Evolutionary conservation across 1,284 basidiomycete species (phyloP), one percentile per base, ranked within the genome.

Genomic region (Xerocomus minutiporus): DNA sequence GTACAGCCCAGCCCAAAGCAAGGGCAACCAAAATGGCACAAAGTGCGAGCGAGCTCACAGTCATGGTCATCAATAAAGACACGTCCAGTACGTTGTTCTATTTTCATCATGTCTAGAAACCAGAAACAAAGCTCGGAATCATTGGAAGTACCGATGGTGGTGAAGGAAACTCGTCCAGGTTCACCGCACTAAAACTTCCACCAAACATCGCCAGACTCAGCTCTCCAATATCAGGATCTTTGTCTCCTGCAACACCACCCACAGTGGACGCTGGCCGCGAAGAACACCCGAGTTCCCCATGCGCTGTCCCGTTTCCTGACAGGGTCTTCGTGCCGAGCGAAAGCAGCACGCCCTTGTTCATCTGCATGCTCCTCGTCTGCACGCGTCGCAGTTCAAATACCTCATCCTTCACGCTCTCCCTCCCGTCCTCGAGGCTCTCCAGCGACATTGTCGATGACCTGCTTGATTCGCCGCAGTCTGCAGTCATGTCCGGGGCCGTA

Each of bases 281-380:
- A 39, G 50, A 34, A 25, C 60, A 11, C 48, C 38, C 25, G 20
- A 20, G 67, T 56, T 50, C 29, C 11, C 20, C 20, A 20, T 20
- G 20, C 20, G 20, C 20, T 31, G 31, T 57, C 47, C n/a, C 65
- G 42, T 28, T 55, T 51, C 39, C 46, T 44, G 52, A 32, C 15
- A 55, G 56, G 39, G 25, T 54, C 53, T 54, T 60, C 35, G 56
- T 41, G 46, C 59, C 49, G 29, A 62, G 61, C 17, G 70, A 64
- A 35, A 78, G 58, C 20, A 78, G 56, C 41, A 75, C 65, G 8
- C 74, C 77, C 57, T 70, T 73, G 63, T 76, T 74, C 53, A 77
- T 66, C 59, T 78, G 73, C 59, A 80, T 68, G 54, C 76, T 80
- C 59, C 71, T 73, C 38, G 76, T 73, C 40, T 73, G 75, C 3